Evolutionary conservation across 176 grass and related monocot genomes (phyloP).

Genomic region (Thinopyrum elongatum): DNA sequence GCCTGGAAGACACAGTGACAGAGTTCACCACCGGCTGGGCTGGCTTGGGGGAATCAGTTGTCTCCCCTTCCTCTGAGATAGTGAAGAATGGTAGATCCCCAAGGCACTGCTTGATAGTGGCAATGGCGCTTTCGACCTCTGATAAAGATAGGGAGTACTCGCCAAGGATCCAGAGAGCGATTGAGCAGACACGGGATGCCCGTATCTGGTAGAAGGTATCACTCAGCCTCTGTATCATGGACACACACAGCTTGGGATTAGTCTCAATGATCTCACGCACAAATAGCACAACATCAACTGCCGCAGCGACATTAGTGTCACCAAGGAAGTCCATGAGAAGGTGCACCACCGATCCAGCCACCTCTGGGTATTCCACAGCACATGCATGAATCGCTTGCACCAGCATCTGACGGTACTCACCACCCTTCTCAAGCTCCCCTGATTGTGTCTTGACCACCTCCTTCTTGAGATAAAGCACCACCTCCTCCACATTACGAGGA

Average conservation of each 20-base stretch:
- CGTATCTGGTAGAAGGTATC: slow-evolving; percentile 83
- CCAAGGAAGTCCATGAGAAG: slow-evolving; percentile 88
- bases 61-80: slow-evolving; percentile 49
- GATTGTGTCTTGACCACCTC: slow-evolving; percentile 75
- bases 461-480: slow-evolving; percentile 76
- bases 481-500: slow-evolving; percentile 64
- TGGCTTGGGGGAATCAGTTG: slow-evolving; percentile 44
- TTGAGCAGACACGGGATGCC: slow-evolving; percentile 57
- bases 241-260: slow-evolving; percentile 68
- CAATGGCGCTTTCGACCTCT: slow-evolving; percentile 61
- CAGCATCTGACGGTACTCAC: slow-evolving; percentile 78
- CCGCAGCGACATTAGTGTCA: slow-evolving; percentile 64
- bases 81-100: slow-evolving; percentile 68
- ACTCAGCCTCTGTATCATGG: slow-evolving; percentile 73
- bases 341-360: slow-evolving; percentile 67
- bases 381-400: slow-evolving; percentile 72
- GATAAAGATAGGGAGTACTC: slow-evolving; percentile 75
- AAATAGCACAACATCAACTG: slow-evolving; percentile 68
- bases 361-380: slow-evolving; percentile 59
- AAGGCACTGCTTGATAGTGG: slow-evolving; percentile 72
- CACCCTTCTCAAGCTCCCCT: slow-evolving; percentile 58
- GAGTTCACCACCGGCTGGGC: slow-evolving; percentile 36
- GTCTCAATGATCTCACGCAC: slow-evolving; percentile 80
- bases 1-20: slow-evolving; percentile 56
- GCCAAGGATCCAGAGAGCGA: slow-evolving; percentile 69